phyloP scores from a whole-genome alignment of 768 basidiomycete genomes.

The Russula sp. region DNA sequence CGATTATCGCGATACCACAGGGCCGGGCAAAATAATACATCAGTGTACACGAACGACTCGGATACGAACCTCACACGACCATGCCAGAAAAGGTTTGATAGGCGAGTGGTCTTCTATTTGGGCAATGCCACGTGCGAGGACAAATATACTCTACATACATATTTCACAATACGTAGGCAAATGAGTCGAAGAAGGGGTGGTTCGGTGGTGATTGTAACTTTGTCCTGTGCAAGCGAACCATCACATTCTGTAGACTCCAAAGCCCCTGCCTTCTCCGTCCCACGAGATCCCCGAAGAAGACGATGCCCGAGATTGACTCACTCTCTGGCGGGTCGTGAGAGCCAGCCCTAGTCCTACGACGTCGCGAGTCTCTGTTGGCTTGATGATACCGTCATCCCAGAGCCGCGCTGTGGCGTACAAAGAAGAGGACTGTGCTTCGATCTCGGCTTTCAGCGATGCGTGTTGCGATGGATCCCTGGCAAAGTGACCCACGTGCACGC shows the following conservation, averaged over 20 bases:
- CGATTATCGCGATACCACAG: too few species aligned
- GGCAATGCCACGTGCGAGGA: neutral
- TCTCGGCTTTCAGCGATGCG: slow-evolving; percentile 63
- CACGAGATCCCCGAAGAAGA: slow-evolving; percentile 37
- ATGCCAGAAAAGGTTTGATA: neutral
- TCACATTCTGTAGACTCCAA: slow-evolving; percentile 88
- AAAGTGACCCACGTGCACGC: neutral
- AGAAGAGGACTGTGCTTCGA: slow-evolving; percentile 84
- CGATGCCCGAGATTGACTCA: neutral
- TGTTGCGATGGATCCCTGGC: slow-evolving; percentile 75
- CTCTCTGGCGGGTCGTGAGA: slow-evolving; percentile 50
- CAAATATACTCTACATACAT: neutral
- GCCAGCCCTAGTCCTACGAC: slow-evolving; percentile 83
- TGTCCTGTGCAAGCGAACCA: neutral
- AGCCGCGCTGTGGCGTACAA: slow-evolving; percentile 86
- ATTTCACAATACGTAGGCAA: neutral
- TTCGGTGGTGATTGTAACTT: neutral
- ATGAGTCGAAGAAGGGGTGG: neutral
- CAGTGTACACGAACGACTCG: too few species aligned
- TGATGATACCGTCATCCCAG: slow-evolving; percentile 92
- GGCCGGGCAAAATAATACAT: too few species aligned
- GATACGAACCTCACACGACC: too few species aligned
- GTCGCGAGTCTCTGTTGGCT: slow-evolving; percentile 81
- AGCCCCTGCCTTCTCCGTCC: slow-evolving; percentile 65
- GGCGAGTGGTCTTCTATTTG: neutral